Conservation (phyloP, 2,329 filamentous ascomycete genomes). For the Aureobasidium sp. region DNA sequence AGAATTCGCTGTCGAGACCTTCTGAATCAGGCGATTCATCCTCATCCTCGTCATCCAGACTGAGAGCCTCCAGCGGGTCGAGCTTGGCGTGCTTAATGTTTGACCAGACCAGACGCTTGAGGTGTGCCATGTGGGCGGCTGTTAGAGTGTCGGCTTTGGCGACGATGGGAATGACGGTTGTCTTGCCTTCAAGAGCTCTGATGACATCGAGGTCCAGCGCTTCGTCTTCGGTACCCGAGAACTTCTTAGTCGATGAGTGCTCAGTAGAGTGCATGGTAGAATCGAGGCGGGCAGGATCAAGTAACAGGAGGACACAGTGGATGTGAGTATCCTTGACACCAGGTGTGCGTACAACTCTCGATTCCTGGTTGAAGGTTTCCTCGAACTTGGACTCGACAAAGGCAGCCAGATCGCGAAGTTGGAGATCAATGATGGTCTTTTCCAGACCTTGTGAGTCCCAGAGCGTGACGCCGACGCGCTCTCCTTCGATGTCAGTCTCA, state of each 20-base stretch:
- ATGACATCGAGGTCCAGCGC: conserved; percentile 86
- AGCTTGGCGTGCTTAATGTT: conserved; percentile 78
- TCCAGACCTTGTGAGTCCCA: conserved; percentile 97
- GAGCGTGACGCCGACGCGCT: conserved; percentile 83
- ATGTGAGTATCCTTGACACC: conserved; percentile 95
- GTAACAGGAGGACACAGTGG: conserved; percentile 84
- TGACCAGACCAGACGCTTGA: conserved; percentile 86
- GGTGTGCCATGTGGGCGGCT: conserved; percentile 82
- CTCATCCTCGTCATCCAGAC: conserved; percentile 63
- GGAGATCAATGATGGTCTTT: conserved; percentile 89
- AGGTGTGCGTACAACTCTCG: conserved; percentile 90
- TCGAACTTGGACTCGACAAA: conserved; percentile 99
- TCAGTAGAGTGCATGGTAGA: conserved; percentile 55
- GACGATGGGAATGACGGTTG: conserved; percentile 89
- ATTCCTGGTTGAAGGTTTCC: conserved; percentile 94
- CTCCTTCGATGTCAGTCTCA: conserved; percentile 88
- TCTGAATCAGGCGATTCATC: conserved; percentile 40
- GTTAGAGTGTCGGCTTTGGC: conserved; percentile 96
- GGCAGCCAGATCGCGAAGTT: conserved; percentile 79
- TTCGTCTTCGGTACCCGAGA: conserved; percentile 54
- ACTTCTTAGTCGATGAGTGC: background rate
- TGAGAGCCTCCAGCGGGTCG: conserved; percentile 80
- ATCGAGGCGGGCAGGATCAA: conserved; percentile 81
- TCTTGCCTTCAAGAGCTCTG: conserved; percentile 81
- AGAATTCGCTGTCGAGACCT: conserved; percentile 41